Conservation (phyloP, 2,329 filamentous ascomycete species). For the Fusarium stilboides region DNA sequence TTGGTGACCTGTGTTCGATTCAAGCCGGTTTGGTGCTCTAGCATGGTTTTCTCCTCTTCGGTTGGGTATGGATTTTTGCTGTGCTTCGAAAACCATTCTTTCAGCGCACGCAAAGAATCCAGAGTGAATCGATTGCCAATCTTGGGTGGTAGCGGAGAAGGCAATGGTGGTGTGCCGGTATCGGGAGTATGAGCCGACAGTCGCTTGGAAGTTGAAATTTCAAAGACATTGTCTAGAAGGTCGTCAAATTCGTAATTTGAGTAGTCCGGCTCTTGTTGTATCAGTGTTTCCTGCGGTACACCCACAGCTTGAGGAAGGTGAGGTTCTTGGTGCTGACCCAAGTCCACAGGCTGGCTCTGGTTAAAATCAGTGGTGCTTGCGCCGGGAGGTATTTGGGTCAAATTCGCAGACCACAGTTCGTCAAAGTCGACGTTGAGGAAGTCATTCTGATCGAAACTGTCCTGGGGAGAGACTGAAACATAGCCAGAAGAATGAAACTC, state of each 20-base stretch:
- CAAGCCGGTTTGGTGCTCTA: constrained; percentile 81
- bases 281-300: background rate
- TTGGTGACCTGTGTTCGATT: constrained; percentile 86
- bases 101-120: constrained; percentile 65
- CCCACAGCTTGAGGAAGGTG: background rate
- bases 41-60: constrained; percentile 82
- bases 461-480: background rate
- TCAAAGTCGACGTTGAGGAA: background rate
- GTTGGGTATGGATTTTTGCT: constrained; percentile 85
- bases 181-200: background rate
- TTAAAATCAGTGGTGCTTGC: background rate
- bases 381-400: background rate
- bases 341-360: background rate
- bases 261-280: background rate
- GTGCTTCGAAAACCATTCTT: constrained; percentile 84
- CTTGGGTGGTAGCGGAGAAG: constrained; percentile 21
- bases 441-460: background rate
- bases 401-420: constrained; percentile 5
- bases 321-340: background rate
- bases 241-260: background rate
- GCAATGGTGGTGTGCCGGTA: background rate
- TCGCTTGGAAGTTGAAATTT: background rate
- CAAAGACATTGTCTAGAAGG: background rate
- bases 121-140: constrained; percentile 36
- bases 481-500: background rate